phyloP scores from a whole-genome alignment of 75 land plant species.

The Pinus taeda region DNA sequence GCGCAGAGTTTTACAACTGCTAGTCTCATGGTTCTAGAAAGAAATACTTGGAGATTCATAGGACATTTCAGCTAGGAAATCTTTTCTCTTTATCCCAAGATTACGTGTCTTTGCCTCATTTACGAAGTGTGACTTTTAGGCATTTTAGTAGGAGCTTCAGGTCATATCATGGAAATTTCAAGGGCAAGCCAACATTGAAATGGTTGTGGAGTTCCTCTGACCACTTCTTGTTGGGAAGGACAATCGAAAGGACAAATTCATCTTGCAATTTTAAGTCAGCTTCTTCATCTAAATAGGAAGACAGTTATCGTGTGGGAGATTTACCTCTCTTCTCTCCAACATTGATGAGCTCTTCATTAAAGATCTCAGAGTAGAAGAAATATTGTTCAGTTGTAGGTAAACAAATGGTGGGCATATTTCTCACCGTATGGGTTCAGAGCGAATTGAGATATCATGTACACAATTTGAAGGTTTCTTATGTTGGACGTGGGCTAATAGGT shows the following conservation, averaged over 20 bases:
- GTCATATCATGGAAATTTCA: slow-evolving; percentile 32
- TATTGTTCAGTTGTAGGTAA: slow-evolving; percentile 79
- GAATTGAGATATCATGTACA: slow-evolving; percentile 59
- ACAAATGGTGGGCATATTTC: slow-evolving; percentile 98
- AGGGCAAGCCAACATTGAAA: slow-evolving; percentile 43
- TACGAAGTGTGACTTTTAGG: slow-evolving; percentile 54
- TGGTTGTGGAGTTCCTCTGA: slow-evolving; percentile 62
- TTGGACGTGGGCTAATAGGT: slow-evolving; percentile 95
- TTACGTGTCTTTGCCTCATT: too few species aligned
- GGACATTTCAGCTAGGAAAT: too few species aligned
- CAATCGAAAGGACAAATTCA: too few species aligned
- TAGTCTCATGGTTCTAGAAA: too few species aligned
- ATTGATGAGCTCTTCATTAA: slow-evolving; percentile 28
- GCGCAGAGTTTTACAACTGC: too few species aligned
- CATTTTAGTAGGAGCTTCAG: slow-evolving; percentile 35
- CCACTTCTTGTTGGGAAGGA: slow-evolving; percentile 24
- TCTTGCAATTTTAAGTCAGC: slow-evolving; percentile 23
- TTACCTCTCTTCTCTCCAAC: slow-evolving; percentile 54
- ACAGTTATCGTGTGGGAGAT: slow-evolving; percentile 18
- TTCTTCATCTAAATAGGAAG: slow-evolving; percentile 61
- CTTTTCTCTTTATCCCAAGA: too few species aligned
- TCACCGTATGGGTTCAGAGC: slow-evolving; percentile 83
- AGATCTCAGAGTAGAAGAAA: slow-evolving; percentile 26
- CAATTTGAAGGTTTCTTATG: slow-evolving; percentile 86
- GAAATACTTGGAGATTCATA: too few species aligned